These are phyloP conservation scores for Tuctoria greenei DNA, from an alignment of 176 grass and related monocot species.

Conservation along the genomic window DNA sequence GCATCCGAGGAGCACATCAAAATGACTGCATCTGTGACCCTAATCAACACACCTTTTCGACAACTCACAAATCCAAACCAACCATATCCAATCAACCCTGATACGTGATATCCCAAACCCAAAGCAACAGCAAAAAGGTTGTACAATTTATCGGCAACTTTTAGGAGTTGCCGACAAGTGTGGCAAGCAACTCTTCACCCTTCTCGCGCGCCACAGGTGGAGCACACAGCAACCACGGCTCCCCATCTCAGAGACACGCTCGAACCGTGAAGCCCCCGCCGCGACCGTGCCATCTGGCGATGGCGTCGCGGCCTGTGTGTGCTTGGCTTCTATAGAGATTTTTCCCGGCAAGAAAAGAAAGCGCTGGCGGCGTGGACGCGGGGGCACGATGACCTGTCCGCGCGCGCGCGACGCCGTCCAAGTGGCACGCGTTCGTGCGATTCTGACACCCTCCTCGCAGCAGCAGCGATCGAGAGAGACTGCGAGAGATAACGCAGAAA, in stretches of 20 bases:
- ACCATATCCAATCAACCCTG: neutral
- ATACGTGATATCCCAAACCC: neutral
- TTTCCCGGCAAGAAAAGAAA: conserved; percentile 1
- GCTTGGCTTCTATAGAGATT: conserved; percentile 16
- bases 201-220: conserved; percentile 12
- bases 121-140: conserved; percentile 41
- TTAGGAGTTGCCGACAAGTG: conserved; percentile 11
- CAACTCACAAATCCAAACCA: conserved; percentile 21
- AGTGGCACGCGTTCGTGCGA: neutral
- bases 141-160: neutral
- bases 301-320: conserved; percentile 2
- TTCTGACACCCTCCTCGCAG: neutral
- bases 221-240: neutral
- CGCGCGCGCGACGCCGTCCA: conserved; percentile 22
- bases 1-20: neutral
- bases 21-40: neutral
- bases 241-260: neutral
- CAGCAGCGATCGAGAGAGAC: neutral
- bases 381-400: neutral
- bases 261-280: neutral
- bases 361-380: neutral
- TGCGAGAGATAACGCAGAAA: neutral
- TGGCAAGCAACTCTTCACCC: conserved; percentile 22
- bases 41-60: neutral
- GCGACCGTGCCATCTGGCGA: neutral